A percentile compares a stretch with the other conserved stretches of the same genome.
Evolutionary conservation across 2,329 filamentous ascomycete species (phyloP).

Genomic region (Juglanconis sp.): DNA sequence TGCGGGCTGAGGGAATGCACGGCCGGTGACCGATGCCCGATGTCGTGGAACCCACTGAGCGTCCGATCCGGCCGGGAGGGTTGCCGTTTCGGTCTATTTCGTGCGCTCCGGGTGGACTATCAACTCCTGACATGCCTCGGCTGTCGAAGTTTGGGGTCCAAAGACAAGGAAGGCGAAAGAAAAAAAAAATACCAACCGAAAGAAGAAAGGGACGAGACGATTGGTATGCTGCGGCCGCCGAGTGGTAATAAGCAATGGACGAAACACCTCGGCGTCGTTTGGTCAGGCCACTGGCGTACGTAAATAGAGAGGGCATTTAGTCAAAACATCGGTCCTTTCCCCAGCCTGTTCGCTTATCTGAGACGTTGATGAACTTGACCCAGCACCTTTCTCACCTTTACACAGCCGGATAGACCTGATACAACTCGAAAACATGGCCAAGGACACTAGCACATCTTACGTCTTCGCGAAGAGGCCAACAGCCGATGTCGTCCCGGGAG

Average conservation of each 20-base stretch:
- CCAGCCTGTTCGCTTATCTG: background rate
- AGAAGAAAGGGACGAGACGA: background rate
- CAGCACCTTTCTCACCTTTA: background rate
- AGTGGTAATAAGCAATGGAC: background rate
- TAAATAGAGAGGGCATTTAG: no score
- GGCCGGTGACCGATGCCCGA: background rate
- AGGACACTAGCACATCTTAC: constrained; percentile 13
- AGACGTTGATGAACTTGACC: background rate
- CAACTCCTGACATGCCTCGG: background rate
- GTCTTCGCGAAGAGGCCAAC: constrained; percentile 63
- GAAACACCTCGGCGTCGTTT: background rate
- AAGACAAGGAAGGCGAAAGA: no score
- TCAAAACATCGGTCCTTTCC: no score
- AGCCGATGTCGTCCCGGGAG: constrained; percentile 57
- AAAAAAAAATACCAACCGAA: background rate
- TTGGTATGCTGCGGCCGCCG: background rate
- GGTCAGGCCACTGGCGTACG: background rate
- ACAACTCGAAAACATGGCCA: constrained; percentile 8
- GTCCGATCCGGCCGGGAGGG: background rate
- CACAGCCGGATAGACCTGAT: background rate
- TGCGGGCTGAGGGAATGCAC: background rate
- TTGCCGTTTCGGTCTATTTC: constrained; percentile 1
- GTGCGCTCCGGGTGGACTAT: constrained; percentile 2
- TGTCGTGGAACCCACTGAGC: constrained; percentile 1
- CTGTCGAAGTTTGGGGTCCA: background rate